phyloP scores from a whole-genome alignment of 768 basidiomycete species.

The Candolleomyces eurysporus region DNA sequence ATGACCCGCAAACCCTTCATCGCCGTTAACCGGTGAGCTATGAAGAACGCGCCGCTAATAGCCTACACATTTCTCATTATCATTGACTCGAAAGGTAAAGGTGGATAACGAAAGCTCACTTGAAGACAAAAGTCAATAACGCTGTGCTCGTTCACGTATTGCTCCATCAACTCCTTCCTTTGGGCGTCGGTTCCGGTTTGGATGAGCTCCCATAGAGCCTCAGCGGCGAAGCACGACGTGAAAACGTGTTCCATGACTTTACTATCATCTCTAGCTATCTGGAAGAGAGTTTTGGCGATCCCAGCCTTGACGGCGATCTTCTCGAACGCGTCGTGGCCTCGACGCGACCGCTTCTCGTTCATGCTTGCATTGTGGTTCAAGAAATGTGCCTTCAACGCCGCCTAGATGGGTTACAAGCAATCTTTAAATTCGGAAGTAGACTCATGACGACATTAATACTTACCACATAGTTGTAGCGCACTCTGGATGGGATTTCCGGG shows the following conservation, averaged over 20 bases:
- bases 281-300: conserved; percentile 24
- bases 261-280: conserved; percentile 17
- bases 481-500: neutral
- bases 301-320: conserved; percentile 22
- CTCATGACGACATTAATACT: neutral
- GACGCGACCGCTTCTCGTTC: neutral
- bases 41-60: conserved; percentile 11
- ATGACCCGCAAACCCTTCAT: conserved; percentile 17
- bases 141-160: conserved; percentile 19
- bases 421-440: neutral
- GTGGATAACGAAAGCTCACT: neutral
- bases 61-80: neutral
- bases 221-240: conserved; percentile 21
- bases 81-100: too few relatives aligned
- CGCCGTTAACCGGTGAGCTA: conserved; percentile 22
- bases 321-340: conserved; percentile 16
- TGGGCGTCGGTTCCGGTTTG: conserved; percentile 16
- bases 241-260: conserved; percentile 14
- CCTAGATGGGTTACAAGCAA: neutral
- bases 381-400: neutral
- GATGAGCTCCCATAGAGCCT: conserved; percentile 19
- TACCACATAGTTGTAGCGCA: neutral
- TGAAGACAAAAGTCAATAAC: conserved; percentile 8
- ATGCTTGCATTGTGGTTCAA: neutral
- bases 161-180: conserved; percentile 19